Base-by-base conservation (phyloP, 306 rosid species). In the Trifolium repens region DNA sequence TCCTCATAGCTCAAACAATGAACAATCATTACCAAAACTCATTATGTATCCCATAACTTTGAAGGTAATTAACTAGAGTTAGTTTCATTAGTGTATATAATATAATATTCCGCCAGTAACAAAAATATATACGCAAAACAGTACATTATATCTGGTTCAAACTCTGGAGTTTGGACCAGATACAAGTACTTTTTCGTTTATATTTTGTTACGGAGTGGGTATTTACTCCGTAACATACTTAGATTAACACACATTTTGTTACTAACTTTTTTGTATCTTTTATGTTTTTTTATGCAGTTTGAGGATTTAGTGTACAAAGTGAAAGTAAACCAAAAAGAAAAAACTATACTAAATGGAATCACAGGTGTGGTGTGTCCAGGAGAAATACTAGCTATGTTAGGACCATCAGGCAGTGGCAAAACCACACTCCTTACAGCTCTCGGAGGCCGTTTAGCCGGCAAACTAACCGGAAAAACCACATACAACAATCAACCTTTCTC, bases 321-420 rank as follows among this genome's bases (percentile, higher is more conserved):
- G 1, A 90, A 90, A 75, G 40, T 87, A 80, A 93, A 92, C 75
- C 82, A 82, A 64, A 85, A 83, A 79, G 97, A 92, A 71, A 94
- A 92, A 69, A 89, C 83, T 43, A 88, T 94, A 73, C 76, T 94
- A 47, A 92, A 88, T 63, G 96, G 97, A 35, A 80, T 94, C 69
- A 82, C 96, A 11, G 99, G 99, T 13, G 73, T 84, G 57, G 99
- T 92, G 10, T 89, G 82, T 72, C 99, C 99, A 4, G 99, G 99
- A 40, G 99, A 94, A 79, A 86, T 94, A 55, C 93, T 94, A 3
- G 99, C 99, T 19, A 89, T 94, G 99, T 69, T 94, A 40, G 99
- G 99, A 1, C 99, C 99, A 16, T 94, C 99, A 2, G 99, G 99
- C 1, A 94, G 99, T 54, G 99, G 99, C 30, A 94, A 94, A 67